These are phyloP conservation scores for Peronospora tabacina DNA, from an alignment of 352 stramenopile species.

Conservation along the genomic window DNA sequence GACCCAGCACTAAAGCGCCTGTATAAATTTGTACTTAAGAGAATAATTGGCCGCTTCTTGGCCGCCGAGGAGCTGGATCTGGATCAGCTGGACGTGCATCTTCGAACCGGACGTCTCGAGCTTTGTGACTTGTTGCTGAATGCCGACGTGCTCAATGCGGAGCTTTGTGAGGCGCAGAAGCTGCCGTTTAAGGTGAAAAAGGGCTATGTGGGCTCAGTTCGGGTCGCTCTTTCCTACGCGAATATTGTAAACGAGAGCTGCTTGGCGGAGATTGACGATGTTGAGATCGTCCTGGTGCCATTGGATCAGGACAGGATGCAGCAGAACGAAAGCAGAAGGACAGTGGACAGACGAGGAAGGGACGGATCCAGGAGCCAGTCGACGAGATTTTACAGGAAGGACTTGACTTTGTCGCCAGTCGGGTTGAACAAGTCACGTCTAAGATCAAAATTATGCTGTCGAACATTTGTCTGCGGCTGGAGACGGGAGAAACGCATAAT, in stretches of 20 bases:
- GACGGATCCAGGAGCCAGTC: slow-evolving; percentile 29
- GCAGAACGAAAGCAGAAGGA: slow-evolving; percentile 2
- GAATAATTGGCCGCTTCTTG: slow-evolving; percentile 83
- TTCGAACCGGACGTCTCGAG: slow-evolving; percentile 67
- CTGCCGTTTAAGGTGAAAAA: slow-evolving; percentile 83
- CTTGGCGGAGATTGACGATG: slow-evolving; percentile 81
- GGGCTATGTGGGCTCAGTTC: slow-evolving; percentile 78
- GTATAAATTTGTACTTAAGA: slow-evolving; percentile 89
- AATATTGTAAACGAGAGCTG: slow-evolving; percentile 87
- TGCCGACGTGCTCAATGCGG: slow-evolving; percentile 68
- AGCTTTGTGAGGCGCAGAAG: slow-evolving; percentile 57
- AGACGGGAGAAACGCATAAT: slow-evolving; percentile 55
- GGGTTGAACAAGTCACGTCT: slow-evolving; percentile 86
- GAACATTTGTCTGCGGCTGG: slow-evolving; percentile 74
- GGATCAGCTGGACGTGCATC: slow-evolving; percentile 80
- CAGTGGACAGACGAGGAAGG: slow-evolving; percentile 14
- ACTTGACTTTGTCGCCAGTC: slow-evolving; percentile 84
- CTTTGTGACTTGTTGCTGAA: slow-evolving; percentile 78
- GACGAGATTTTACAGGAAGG: slow-evolving; percentile 85
- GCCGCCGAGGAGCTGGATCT: slow-evolving; percentile 75
- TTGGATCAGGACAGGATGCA: slow-evolving; percentile 15
- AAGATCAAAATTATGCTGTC: slow-evolving; percentile 87
- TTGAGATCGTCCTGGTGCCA: slow-evolving; percentile 82
- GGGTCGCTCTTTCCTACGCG: slow-evolving; percentile 77
- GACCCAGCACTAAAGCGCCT: slow-evolving; percentile 85